phyloP scores from a whole-genome alignment of 2,329 filamentous ascomycete genomes.

The Cytospora paraplurivora region DNA sequence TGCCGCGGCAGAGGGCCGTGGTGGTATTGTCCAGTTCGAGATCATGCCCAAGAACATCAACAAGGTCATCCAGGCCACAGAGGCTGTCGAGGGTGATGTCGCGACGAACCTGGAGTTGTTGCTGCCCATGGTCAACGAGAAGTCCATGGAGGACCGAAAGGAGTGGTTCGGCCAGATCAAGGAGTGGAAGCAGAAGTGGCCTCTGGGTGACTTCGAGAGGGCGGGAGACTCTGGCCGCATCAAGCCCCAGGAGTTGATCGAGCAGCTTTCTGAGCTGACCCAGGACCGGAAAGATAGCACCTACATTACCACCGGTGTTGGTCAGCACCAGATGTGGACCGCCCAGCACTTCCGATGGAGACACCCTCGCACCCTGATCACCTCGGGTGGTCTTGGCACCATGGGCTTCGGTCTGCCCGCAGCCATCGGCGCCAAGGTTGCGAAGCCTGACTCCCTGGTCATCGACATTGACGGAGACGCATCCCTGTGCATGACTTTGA shows the following conservation, averaged over 20 bases:
- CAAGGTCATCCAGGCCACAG: constrained; percentile 96
- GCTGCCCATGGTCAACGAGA: constrained; percentile 68
- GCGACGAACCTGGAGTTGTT: constrained; percentile 75
- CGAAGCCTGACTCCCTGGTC: constrained; percentile 74
- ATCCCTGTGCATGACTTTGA: constrained; percentile 99
- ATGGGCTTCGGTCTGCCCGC: constrained; percentile 96
- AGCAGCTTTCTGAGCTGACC: constrained; percentile 84
- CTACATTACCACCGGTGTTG: constrained; percentile 90
- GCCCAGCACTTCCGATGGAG: constrained; percentile 97
- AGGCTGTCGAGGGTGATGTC: constrained; percentile 93
- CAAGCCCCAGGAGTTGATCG: constrained; percentile 92
- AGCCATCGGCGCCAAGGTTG: constrained; percentile 92
- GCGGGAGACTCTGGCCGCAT: constrained; percentile 76
- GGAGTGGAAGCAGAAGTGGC: constrained; percentile 90
- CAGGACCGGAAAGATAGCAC: constrained; percentile 78
- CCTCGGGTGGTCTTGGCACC: constrained; percentile 89
- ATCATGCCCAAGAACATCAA: constrained; percentile 99
- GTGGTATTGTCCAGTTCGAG: constrained; percentile 96
- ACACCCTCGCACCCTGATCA: constrained; percentile 89
- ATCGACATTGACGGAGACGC: constrained; percentile 97
- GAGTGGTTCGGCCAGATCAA: constrained; percentile 91
- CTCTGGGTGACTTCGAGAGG: constrained; percentile 78
- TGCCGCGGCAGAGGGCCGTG: constrained; percentile 80
- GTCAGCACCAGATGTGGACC: constrained; percentile 99
- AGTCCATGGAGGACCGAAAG: constrained; percentile 65